Percentiles rank a stretch among this genome's conserved stretches.
phyloP scores from a whole-genome alignment of 2,329 filamentous ascomycete species.

The Ascochyta clinopodiicola region DNA sequence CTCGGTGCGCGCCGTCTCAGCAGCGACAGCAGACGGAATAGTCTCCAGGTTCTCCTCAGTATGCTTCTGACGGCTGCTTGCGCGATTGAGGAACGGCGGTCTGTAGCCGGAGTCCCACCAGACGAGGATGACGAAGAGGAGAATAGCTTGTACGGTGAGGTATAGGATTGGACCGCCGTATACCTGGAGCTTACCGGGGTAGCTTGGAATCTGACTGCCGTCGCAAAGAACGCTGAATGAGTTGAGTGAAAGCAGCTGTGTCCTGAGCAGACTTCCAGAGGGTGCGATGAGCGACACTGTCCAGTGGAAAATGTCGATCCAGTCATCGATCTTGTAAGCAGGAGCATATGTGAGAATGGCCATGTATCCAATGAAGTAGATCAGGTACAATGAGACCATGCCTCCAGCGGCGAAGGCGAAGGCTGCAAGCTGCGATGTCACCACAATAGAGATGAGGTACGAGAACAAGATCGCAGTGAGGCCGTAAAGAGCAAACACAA shows the following conservation, averaged over 20 bases:
- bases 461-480: slow-evolving; percentile 76
- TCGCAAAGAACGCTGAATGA: slow-evolving; percentile 80
- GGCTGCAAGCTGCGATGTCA: slow-evolving; percentile 78
- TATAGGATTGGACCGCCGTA: slow-evolving; percentile 89
- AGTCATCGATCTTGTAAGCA: slow-evolving; percentile 70
- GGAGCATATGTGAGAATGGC: slow-evolving; percentile 76
- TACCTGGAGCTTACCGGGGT: slow-evolving; percentile 73
- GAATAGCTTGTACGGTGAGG: slow-evolving; percentile 73
- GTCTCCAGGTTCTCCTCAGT: slow-evolving; percentile 52
- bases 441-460: slow-evolving; percentile 83
- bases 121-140: slow-evolving; percentile 75
- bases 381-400: slow-evolving; percentile 65
- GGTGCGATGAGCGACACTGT: slow-evolving; percentile 76
- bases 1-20: slow-evolving; percentile 69
- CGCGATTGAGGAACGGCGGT: slow-evolving; percentile 59
- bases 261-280: slow-evolving; percentile 74
- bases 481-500: slow-evolving; percentile 82
- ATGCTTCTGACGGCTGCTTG: slow-evolving; percentile 47
- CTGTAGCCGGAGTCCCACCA: slow-evolving; percentile 77
- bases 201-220: slow-evolving; percentile 66
- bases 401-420: slow-evolving; percentile 83
- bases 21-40: slow-evolving; percentile 64
- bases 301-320: slow-evolving; percentile 75
- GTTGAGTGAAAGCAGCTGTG: slow-evolving; percentile 80
- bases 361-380: slow-evolving; percentile 57